phyloP scores from a whole-genome alignment of 129 eudicot genomes.

The Ambrosia trifida region DNA sequence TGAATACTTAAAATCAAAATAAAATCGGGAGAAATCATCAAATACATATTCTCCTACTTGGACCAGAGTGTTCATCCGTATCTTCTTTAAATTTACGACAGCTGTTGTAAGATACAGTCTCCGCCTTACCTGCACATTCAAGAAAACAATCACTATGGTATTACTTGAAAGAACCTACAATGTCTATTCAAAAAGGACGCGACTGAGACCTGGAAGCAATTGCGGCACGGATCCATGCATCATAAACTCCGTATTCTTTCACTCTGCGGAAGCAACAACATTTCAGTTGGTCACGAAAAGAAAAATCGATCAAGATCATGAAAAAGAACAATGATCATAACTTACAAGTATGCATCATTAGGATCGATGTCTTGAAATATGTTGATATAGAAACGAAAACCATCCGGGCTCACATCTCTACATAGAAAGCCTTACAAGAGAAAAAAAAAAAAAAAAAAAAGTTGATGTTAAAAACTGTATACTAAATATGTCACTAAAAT shows the following conservation, averaged over 20 bases:
- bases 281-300: background rate
- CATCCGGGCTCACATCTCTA: constrained; percentile 97
- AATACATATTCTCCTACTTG: constrained; percentile 16
- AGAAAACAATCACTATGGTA: background rate
- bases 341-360: constrained; percentile 71
- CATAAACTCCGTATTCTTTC: constrained; percentile 72
- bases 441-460: constrained; percentile 41
- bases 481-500: background rate
- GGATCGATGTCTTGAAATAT: constrained; percentile 71
- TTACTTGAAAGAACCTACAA: constrained; percentile 2
- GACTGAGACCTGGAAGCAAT: constrained; percentile 42
- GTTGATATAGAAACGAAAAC: constrained; percentile 83
- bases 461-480: constrained; percentile 1
- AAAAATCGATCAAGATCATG: constrained; percentile 1
- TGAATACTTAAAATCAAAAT: constrained; percentile 15
- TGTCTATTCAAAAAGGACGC: background rate
- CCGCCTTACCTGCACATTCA: constrained; percentile 24
- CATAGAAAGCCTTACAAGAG: constrained; percentile 73
- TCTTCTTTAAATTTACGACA: constrained; percentile 14
- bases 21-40: constrained; percentile 7
- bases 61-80: constrained; percentile 17
- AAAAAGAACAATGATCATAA: constrained; percentile 1
- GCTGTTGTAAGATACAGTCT: background rate
- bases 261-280: constrained; percentile 42
- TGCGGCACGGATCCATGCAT: constrained; percentile 57